phyloP scores from a whole-genome alignment of 73 alveolate species.

The Paramecium caudatum region DNA sequence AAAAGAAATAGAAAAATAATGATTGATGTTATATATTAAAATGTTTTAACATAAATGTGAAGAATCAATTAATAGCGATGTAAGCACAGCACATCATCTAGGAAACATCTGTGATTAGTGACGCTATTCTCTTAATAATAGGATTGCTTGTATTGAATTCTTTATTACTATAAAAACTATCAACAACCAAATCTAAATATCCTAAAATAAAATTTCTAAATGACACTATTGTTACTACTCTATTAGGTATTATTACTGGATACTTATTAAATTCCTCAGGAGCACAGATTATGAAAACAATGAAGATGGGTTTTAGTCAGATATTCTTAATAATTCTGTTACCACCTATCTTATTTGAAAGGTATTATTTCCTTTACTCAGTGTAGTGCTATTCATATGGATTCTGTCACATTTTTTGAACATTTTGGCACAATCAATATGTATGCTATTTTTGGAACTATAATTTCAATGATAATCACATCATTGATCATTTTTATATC shows the following conservation, averaged over 20 bases:
- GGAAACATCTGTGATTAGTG: constrained; percentile 29
- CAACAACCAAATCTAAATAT: neutral
- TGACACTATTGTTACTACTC: constrained; percentile 36
- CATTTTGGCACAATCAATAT: constrained; percentile 84
- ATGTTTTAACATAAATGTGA: no score
- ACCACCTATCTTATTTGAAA: constrained; percentile 83
- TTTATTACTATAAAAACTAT: neutral
- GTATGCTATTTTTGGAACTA: constrained; percentile 88
- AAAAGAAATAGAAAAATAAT: constrained; percentile 1
- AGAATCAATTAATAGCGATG: no score
- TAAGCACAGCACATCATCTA: neutral
- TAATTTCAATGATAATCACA: constrained; percentile 79
- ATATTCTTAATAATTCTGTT: constrained; percentile 75
- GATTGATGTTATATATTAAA: no score
- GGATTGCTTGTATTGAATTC: constrained; percentile 19
- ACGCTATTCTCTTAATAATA: neutral
- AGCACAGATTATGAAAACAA: constrained; percentile 72
- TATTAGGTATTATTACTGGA: constrained; percentile 77
- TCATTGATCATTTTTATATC: constrained; percentile 50
- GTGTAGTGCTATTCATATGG: constrained; percentile 85
- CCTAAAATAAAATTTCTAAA: neutral
- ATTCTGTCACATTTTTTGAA: constrained; percentile 81
- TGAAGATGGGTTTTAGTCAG: constrained; percentile 62
- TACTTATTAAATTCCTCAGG: constrained; percentile 84
- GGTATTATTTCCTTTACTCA: constrained; percentile 49